Conservation (phyloP, 2,329 filamentous ascomycete genomes). For the Erysiphe pulchra region DNA sequence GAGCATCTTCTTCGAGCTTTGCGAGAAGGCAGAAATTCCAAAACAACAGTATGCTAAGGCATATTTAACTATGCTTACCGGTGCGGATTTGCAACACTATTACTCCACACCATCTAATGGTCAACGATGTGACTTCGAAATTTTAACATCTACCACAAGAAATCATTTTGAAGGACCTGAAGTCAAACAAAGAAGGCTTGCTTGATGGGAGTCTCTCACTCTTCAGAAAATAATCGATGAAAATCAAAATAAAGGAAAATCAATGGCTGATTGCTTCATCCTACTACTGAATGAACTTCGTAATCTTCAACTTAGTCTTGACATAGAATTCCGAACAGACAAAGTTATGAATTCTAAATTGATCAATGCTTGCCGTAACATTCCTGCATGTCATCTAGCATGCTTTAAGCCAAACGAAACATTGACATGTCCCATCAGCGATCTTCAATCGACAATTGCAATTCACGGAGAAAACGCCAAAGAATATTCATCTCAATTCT, state of each 20-base stretch:
- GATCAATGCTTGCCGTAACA: not conserved
- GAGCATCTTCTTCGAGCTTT: not conserved
- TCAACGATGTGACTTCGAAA: not conserved
- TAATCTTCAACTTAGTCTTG: not conserved
- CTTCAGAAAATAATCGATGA: not conserved
- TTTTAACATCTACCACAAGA: not conserved
- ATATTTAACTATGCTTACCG: not conserved
- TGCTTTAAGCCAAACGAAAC: not conserved
- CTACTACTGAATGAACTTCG: not conserved
- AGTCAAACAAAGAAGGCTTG: not conserved
- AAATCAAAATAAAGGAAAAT: not conserved
- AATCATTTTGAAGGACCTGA: not conserved
- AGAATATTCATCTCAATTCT: not conserved
- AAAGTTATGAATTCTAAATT: not conserved
- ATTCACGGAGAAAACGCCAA: not conserved
- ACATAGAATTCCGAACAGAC: not conserved
- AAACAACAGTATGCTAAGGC: not conserved
- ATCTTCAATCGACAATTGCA: not conserved
- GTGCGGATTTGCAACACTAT: not conserved
- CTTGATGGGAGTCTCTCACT: not conserved
- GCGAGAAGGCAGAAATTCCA: not conserved
- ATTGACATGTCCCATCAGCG: not conserved
- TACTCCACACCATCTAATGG: not conserved
- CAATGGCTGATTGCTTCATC: not conserved
- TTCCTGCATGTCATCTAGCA: not conserved